Evolutionary conservation across 176 grass and related monocot species (phyloP).

Genomic region (Cocos nucifera): DNA sequence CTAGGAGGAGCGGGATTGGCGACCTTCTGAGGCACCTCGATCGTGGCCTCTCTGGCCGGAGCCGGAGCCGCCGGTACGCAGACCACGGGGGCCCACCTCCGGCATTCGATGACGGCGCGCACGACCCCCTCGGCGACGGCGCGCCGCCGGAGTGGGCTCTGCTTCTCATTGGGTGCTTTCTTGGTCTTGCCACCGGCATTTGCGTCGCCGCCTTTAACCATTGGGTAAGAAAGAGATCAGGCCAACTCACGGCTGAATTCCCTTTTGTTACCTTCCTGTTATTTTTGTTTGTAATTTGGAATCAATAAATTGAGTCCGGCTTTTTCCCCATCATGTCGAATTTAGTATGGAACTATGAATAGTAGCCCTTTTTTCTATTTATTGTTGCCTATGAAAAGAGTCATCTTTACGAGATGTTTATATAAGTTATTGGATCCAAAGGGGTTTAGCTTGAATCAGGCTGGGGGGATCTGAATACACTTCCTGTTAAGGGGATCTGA

Average conservation of each 20-base stretch:
- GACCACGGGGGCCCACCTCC: slow-evolving; percentile 16
- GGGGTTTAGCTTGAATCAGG: too few species aligned
- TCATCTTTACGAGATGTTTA: too few species aligned
- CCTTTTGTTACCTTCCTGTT: background rate
- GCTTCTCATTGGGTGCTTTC: slow-evolving; percentile 89
- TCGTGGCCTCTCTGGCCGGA: slow-evolving; percentile 42
- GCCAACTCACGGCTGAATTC: background rate
- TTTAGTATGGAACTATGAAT: too few species aligned
- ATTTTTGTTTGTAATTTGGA: too few species aligned
- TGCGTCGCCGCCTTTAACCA: slow-evolving; percentile 93
- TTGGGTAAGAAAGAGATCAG: slow-evolving; percentile 61
- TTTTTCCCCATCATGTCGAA: too few species aligned
- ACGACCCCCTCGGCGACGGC: slow-evolving; percentile 65
- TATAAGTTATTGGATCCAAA: too few species aligned
- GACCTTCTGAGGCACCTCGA: slow-evolving; percentile 77
- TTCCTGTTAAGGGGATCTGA: too few species aligned
- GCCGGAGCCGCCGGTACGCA: slow-evolving; percentile 30
- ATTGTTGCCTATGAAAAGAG: too few species aligned
- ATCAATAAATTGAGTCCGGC: too few species aligned
- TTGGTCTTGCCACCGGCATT: slow-evolving; percentile 79
- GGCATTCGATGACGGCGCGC: slow-evolving; percentile 20
- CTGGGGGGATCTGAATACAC: too few species aligned
- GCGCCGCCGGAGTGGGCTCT: slow-evolving; percentile 98
- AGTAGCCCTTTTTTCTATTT: too few species aligned
- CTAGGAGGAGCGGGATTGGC: slow-evolving; percentile 41